Evolutionary conservation across 2,329 filamentous ascomycete species (phyloP).

Genomic region (Diplodia sapinea): DNA sequence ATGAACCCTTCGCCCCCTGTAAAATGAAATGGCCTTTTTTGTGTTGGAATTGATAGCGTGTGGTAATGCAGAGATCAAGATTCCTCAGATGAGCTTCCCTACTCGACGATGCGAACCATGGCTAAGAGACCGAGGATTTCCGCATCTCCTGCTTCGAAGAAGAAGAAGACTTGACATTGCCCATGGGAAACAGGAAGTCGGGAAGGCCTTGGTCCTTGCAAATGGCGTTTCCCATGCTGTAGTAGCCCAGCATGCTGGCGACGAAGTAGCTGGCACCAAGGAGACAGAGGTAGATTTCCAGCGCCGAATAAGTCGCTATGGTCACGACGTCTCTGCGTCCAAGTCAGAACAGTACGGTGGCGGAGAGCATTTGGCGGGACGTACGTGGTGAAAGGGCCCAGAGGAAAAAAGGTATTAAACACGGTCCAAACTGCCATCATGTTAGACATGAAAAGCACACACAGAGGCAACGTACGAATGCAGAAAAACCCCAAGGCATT

Average conservation of each 20-base stretch:
- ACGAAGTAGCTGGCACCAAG: slow-evolving; percentile 55
- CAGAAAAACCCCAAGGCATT: slow-evolving; percentile 60
- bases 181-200: slow-evolving; percentile 5
- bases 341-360: too few relatives aligned
- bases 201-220: background rate
- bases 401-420: slow-evolving; percentile 55
- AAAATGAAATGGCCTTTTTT: too few relatives aligned
- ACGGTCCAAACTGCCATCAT: slow-evolving; percentile 52
- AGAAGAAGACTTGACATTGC: background rate
- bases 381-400: slow-evolving; percentile 51
- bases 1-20: background rate
- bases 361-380: slow-evolving; percentile 34
- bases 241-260: slow-evolving; percentile 53
- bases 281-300: slow-evolving; percentile 53
- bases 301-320: slow-evolving; percentile 55
- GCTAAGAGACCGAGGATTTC: too few relatives aligned
- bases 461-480: slow-evolving; percentile 41
- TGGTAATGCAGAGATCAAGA: background rate
- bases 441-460: slow-evolving; percentile 11
- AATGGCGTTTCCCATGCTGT: slow-evolving; percentile 18
- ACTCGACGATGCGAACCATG: too few relatives aligned
- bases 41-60: too few relatives aligned
- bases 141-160: background rate
- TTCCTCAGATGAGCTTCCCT: too few relatives aligned
- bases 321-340: slow-evolving; percentile 42